These are phyloP conservation scores for Cercophora samala DNA, from an alignment of 495 filamentous ascomycete genomes.

Conservation along the genomic window DNA sequence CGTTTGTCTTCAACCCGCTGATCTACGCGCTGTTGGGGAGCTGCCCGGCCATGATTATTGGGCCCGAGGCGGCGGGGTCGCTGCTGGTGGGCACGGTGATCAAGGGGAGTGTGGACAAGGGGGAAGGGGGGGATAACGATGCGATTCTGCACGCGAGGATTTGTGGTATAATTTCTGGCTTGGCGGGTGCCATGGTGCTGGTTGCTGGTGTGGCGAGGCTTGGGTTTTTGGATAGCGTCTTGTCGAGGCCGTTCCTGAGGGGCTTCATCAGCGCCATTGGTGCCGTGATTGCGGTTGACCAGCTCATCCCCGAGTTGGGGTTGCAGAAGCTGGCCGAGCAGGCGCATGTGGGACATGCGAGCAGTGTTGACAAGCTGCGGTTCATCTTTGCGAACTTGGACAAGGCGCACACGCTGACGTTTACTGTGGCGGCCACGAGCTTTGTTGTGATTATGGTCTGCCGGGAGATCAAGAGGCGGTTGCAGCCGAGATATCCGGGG, in stretches of 20 bases:
- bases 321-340: slow-evolving; percentile 60
- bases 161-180: slow-evolving; percentile 82
- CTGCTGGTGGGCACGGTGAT: slow-evolving; percentile 86
- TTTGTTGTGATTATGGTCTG: slow-evolving; percentile 88
- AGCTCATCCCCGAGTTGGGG: slow-evolving; percentile 86
- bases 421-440: slow-evolving; percentile 68
- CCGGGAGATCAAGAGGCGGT: slow-evolving; percentile 71
- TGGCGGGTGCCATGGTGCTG: slow-evolving; percentile 84
- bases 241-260: slow-evolving; percentile 85
- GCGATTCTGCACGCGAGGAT: slow-evolving; percentile 68
- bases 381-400: slow-evolving; percentile 69
- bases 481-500: slow-evolving; percentile 75
- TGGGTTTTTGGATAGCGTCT: slow-evolving; percentile 92
- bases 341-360: slow-evolving; percentile 66
- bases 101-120: slow-evolving; percentile 65
- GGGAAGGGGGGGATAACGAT: slow-evolving; percentile 69
- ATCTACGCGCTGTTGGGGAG: slow-evolving; percentile 87
- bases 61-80: slow-evolving; percentile 91
- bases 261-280: slow-evolving; percentile 97
- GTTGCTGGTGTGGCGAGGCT: slow-evolving; percentile 76
- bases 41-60: slow-evolving; percentile 89
- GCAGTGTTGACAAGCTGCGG: slow-evolving; percentile 75
- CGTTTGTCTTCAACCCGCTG: slow-evolving; percentile 87
- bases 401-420: slow-evolving; percentile 69
- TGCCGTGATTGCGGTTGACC: slow-evolving; percentile 92